These are phyloP conservation scores for Starmerella asiatica DNA, from an alignment of 805 yeast genomes.

Conservation along the genomic window DNA sequence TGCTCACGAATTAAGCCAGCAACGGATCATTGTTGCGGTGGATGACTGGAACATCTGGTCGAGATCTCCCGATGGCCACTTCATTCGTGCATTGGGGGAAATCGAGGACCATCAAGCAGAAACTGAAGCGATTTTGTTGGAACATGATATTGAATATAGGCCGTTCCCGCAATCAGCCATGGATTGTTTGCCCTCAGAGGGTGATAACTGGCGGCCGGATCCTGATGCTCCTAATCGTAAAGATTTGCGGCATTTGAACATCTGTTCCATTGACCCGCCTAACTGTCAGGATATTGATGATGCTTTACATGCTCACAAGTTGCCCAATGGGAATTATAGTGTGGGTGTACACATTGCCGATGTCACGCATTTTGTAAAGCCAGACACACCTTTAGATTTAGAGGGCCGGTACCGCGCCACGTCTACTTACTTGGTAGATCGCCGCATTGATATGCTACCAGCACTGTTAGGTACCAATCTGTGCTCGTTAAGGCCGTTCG, in stretches of 20 bases:
- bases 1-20: constrained; percentile 67
- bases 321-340: constrained; percentile 89
- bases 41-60: constrained; percentile 85
- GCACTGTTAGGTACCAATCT: constrained; percentile 86
- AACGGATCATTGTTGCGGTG: constrained; percentile 81
- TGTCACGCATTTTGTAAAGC: constrained; percentile 91
- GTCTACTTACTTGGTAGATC: constrained; percentile 90
- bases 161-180: constrained; percentile 88
- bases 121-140: constrained; percentile 83
- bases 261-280: constrained; percentile 96
- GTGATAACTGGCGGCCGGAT: constrained; percentile 68
- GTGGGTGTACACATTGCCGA: constrained; percentile 99
- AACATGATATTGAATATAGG: constrained; percentile 91
- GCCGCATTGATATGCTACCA: constrained; percentile 97
- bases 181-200: constrained; percentile 85
- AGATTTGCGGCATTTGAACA: constrained; percentile 76
- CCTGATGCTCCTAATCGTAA: constrained; percentile 45
- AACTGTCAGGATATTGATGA: constrained; percentile 98
- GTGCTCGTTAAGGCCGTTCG: constrained; percentile 89
- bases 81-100: constrained; percentile 76
- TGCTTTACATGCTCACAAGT: constrained; percentile 73
- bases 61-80: constrained; percentile 87
- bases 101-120: constrained; percentile 90
- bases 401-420: constrained; percentile 98
- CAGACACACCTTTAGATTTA: constrained; percentile 78